Percentiles rank a stretch among this genome's conserved stretches.
These are phyloP conservation scores for Aspergillus flavus DNA, from an alignment of 2,329 filamentous ascomycete genomes.

Conservation along the genomic window DNA sequence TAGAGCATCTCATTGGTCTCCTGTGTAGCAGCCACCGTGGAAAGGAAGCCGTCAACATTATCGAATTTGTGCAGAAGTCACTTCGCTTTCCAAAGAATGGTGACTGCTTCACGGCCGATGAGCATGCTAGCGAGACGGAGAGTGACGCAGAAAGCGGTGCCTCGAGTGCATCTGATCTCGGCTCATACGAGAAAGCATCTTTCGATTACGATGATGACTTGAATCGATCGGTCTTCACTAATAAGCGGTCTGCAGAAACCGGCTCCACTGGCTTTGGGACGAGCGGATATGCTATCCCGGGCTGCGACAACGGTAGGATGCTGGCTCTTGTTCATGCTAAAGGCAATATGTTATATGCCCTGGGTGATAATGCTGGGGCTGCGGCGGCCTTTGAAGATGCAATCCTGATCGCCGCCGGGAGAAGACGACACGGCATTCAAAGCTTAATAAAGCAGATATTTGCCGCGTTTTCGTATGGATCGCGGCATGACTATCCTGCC, in stretches of 20 bases:
- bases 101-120: conserved; percentile 52
- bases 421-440: conserved; percentile 69
- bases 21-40: conserved; percentile 80
- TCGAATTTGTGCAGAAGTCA: conserved; percentile 78
- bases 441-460: conserved; percentile 80
- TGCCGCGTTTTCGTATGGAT: conserved; percentile 62
- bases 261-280: conserved; percentile 64
- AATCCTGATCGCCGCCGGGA: conserved; percentile 82
- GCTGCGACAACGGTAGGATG: conserved; percentile 87
- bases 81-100: conserved; percentile 58
- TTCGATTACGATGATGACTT: conserved; percentile 59
- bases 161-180: conserved; percentile 53
- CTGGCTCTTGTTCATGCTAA: conserved; percentile 94
- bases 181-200: conserved; percentile 57
- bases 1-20: conserved; percentile 88
- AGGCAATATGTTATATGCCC: conserved; percentile 94
- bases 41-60: conserved; percentile 82
- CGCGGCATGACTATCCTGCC: conserved; percentile 41
- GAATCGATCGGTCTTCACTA: conserved; percentile 29
- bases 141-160: conserved; percentile 59
- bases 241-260: conserved; percentile 31
- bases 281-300: conserved; percentile 83
- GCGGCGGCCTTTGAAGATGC: conserved; percentile 93
- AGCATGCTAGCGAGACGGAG: conserved; percentile 62
- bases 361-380: conserved; percentile 79